Evolutionary conservation across 768 basidiomycete species (phyloP).

Genomic region (Leccinum disarticulatum): DNA sequence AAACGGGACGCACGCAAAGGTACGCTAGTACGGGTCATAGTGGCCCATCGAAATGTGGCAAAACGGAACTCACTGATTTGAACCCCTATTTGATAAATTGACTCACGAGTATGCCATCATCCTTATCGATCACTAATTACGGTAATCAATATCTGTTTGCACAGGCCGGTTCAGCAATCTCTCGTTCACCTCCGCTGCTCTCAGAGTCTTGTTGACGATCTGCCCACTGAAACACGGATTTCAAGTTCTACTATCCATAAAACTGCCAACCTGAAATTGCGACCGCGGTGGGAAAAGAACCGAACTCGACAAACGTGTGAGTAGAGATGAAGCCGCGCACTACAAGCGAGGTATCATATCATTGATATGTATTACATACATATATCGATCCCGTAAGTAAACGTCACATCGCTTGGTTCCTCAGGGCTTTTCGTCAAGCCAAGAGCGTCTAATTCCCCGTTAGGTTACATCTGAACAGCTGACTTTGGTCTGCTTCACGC

Average conservation of each 20-base stretch:
- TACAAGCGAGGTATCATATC: neutral
- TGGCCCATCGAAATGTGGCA: neutral
- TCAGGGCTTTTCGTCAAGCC: slow-evolving; percentile 4
- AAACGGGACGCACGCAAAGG: neutral
- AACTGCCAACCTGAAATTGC: neutral
- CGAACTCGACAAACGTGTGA: slow-evolving; percentile 14
- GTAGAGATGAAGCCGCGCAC: slow-evolving; percentile 1
- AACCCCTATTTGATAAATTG: neutral
- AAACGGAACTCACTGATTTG: neutral
- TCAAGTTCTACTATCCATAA: neutral
- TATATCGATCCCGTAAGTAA: slow-evolving; percentile 1
- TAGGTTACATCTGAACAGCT: neutral
- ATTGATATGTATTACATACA: neutral
- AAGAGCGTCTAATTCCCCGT: neutral
- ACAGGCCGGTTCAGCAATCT: neutral
- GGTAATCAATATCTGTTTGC: neutral
- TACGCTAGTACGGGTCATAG: neutral
- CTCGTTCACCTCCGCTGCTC: neutral
- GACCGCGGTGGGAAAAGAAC: slow-evolving; percentile 13
- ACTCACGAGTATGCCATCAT: neutral
- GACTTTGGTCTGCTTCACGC: neutral
- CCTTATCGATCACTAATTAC: neutral
- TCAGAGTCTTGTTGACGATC: neutral
- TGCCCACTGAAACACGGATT: slow-evolving; percentile 5
- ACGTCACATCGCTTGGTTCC: slow-evolving; percentile 4